These are phyloP conservation scores for Taiwanofungus camphoratus DNA, from an alignment of 1,284 basidiomycete species.

Conservation along the genomic window DNA sequence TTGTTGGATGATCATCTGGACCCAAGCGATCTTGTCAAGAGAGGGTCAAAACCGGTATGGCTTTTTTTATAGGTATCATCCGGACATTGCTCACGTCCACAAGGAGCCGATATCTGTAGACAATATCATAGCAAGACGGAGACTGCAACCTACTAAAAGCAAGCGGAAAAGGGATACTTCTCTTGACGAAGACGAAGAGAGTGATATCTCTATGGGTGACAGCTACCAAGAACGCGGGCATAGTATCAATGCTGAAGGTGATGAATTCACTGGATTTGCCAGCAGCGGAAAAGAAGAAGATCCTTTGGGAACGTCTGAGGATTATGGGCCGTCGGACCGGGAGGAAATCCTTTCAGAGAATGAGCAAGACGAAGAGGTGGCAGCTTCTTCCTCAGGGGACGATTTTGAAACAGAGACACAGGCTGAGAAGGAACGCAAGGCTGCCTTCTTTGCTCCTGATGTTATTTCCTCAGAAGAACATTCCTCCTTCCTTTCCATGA, in stretches of 20 bases:
- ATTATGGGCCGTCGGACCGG: constrained; percentile 32
- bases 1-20: constrained; percentile 37
- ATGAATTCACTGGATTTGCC: constrained; percentile 23
- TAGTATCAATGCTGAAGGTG: constrained; percentile 34
- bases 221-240: constrained; percentile 32
- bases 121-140: constrained; percentile 81
- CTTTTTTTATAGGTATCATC: constrained; percentile 2
- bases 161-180: constrained; percentile 55
- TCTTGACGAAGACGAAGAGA: constrained; percentile 26
- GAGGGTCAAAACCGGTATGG: constrained; percentile 61
- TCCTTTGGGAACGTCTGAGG: constrained; percentile 43
- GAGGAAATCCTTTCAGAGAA: constrained; percentile 38
- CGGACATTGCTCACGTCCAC: neutral
- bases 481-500: constrained; percentile 79
- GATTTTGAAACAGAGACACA: constrained; percentile 65
- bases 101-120: constrained; percentile 83
- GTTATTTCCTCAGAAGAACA: constrained; percentile 39
- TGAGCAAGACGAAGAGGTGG: constrained; percentile 30
- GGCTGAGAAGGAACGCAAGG: constrained; percentile 73
- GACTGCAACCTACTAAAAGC: constrained; percentile 34
- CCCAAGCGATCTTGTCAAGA: constrained; percentile 51
- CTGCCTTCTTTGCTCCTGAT: constrained; percentile 79
- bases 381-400: constrained; percentile 34
- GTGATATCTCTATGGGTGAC: constrained; percentile 20
- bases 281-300: constrained; percentile 38